A percentile compares a stretch with the other conserved stretches of the same genome.
Conservation (phyloP, 768 basidiomycete genomes). For the Hemileccinum rubropunctum region DNA sequence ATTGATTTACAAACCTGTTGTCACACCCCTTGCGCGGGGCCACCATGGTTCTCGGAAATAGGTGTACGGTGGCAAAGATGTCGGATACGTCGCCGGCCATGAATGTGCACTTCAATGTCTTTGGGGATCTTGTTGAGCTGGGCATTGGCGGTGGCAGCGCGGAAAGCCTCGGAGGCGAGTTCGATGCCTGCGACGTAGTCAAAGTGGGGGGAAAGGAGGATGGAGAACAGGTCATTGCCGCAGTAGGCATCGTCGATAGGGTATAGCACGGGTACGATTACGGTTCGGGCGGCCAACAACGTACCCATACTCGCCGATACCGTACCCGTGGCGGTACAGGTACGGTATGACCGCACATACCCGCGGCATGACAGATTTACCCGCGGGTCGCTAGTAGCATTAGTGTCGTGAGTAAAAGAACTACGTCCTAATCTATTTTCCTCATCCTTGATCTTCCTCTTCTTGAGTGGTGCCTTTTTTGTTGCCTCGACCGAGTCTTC, state of each 20-base stretch:
- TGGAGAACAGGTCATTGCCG: constrained; percentile 84
- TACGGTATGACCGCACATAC: too few species aligned
- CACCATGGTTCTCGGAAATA: constrained; percentile 65
- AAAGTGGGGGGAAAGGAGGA: constrained; percentile 78
- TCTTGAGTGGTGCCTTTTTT: too few species aligned
- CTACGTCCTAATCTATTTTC: too few species aligned
- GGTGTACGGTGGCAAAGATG: constrained; percentile 68
- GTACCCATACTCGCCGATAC: too few species aligned
- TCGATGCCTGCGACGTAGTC: constrained; percentile 84
- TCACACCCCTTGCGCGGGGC: constrained; percentile 96
- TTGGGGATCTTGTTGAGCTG: constrained; percentile 55
- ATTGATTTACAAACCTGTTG: constrained; percentile 69
- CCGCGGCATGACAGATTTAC: too few species aligned
- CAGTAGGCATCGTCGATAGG: constrained; percentile 92
- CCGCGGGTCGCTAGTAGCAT: too few species aligned
- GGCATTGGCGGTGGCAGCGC: constrained; percentile 64
- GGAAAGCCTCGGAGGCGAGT: constrained; percentile 71
- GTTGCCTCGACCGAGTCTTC: too few species aligned
- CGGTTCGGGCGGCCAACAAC: too few species aligned
- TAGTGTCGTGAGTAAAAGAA: too few species aligned
- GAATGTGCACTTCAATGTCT: constrained; percentile 63
- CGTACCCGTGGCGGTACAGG: too few species aligned
- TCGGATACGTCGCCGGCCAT: constrained; percentile 80
- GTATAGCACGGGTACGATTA: too few species aligned
- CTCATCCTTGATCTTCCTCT: too few species aligned